These are phyloP conservation scores for Ilyonectria destructans DNA, from an alignment of 2,329 filamentous ascomycete genomes.

Conservation along the genomic window DNA sequence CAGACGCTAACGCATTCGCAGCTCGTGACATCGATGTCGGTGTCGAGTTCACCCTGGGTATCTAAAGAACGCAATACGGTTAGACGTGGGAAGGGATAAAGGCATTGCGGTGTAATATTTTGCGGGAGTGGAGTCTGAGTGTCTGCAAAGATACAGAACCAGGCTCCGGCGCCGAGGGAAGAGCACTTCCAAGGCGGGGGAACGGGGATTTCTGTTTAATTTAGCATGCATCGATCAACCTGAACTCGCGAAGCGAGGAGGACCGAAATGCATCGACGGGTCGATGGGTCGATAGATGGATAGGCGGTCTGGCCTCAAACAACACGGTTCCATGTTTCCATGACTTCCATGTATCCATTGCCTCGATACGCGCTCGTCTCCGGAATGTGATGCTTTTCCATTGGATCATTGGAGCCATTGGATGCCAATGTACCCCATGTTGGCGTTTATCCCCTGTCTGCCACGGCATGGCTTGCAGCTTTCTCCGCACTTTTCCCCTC, in stretches of 20 bases:
- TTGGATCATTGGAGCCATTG: not conserved
- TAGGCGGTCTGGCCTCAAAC: conserved; percentile 46
- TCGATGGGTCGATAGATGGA: conserved; percentile 47
- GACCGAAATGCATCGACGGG: conserved; percentile 43
- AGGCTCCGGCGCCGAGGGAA: conserved; percentile 31
- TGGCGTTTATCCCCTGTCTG: conserved; percentile 19
- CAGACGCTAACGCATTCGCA: conserved; percentile 54
- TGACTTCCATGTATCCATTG: conserved; percentile 8
- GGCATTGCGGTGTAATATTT: conserved; percentile 51
- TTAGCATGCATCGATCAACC: conserved; percentile 49
- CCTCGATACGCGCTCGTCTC: not conserved
- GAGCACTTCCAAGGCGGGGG: conserved; percentile 31
- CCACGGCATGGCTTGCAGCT: conserved; percentile 17
- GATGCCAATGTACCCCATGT: not conserved
- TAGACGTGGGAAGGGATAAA: conserved; percentile 38
- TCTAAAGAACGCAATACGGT: conserved; percentile 70
- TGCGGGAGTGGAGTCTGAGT: conserved; percentile 42
- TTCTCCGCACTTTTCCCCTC: conserved; percentile 32
- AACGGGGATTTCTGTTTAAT: conserved; percentile 48
- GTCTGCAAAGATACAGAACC: conserved; percentile 37
- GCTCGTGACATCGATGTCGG: conserved; percentile 97
- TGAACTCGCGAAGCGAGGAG: conserved; percentile 42
- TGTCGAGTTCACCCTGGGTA: conserved; percentile 94
- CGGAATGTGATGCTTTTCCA: not conserved
- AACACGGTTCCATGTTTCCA: conserved; percentile 45